Conservation (phyloP, 495 filamentous ascomycete species). For the Penicillium coffeae region DNA sequence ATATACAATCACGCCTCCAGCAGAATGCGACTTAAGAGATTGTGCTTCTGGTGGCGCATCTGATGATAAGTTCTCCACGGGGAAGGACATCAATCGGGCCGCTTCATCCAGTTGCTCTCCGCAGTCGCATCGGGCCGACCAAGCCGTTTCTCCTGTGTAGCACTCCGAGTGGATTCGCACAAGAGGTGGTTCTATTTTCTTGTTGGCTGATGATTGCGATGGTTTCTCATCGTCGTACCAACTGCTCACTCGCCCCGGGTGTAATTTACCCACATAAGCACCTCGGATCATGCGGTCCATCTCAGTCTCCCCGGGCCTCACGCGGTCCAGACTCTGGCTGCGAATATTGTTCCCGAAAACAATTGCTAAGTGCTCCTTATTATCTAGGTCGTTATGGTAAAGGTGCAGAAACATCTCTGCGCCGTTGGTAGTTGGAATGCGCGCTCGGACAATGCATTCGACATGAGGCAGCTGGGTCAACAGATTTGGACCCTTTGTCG, state of each 20-base stretch:
- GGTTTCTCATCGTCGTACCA: constrained; percentile 42
- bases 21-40: constrained; percentile 48
- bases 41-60: constrained; percentile 31
- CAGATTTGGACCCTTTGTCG: constrained; percentile 58
- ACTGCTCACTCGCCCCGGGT: constrained; percentile 76
- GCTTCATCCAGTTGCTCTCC: constrained; percentile 98
- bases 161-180: constrained; percentile 97
- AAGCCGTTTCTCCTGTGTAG: constrained; percentile 97
- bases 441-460: constrained; percentile 76
- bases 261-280: constrained; percentile 84
- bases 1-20: constrained; percentile 90
- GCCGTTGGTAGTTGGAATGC: constrained; percentile 82
- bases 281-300: constrained; percentile 94
- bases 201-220: constrained; percentile 6
- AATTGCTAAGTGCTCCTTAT: constrained; percentile 97
- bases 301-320: constrained; percentile 85
- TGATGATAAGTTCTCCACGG: constrained; percentile 36
- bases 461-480: constrained; percentile 68
- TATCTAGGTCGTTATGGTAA: constrained; percentile 87
- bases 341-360: constrained; percentile 88
- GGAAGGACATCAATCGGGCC: constrained; percentile 87
- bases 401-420: constrained; percentile 97
- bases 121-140: constrained; percentile 96
- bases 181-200: constrained; percentile 51
- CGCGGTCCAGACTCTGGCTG: constrained; percentile 72